Percentiles rank a stretch among this genome's conserved stretches.
Conservation (phyloP, 1,284 basidiomycete genomes). For the Chiua sp. region DNA sequence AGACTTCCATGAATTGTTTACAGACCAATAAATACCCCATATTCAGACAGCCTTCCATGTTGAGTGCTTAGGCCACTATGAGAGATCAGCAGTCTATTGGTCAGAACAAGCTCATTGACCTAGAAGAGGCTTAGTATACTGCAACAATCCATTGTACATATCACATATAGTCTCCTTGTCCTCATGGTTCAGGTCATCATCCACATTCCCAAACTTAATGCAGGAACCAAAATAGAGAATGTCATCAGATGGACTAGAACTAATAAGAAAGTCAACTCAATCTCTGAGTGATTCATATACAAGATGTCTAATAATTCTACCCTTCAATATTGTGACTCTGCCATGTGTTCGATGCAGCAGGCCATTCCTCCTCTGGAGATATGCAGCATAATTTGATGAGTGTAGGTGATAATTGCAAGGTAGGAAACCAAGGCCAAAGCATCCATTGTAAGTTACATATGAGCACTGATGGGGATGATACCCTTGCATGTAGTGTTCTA, state of each 20-base stretch:
- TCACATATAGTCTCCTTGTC: conserved; percentile 14
- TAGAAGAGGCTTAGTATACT: neutral
- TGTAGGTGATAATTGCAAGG: neutral
- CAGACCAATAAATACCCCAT: conserved; percentile 14
- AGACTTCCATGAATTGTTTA: conserved; percentile 4
- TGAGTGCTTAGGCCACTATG: conserved; percentile 1
- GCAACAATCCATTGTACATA: conserved; percentile 6
- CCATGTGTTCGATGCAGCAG: conserved; percentile 3
- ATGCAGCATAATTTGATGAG: neutral
- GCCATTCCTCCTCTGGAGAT: conserved; percentile 4
- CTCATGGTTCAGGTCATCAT: conserved; percentile 7
- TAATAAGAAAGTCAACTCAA: neutral
- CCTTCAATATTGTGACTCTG: conserved; percentile 9
- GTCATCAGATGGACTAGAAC: conserved; percentile 5
- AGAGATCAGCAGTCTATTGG: neutral
- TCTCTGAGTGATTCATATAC: conserved; percentile 7
- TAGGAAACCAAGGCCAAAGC: neutral
- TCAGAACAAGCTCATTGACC: neutral
- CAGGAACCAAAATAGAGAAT: neutral
- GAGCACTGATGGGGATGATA: neutral
- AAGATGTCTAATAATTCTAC: conserved; percentile 8
- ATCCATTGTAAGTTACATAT: neutral
- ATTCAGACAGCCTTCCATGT: neutral
- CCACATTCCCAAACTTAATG: neutral
- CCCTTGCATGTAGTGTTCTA: too few species aligned